phyloP scores from a whole-genome alignment of 768 basidiomycete genomes.

The Phaeolepiota aurea region DNA sequence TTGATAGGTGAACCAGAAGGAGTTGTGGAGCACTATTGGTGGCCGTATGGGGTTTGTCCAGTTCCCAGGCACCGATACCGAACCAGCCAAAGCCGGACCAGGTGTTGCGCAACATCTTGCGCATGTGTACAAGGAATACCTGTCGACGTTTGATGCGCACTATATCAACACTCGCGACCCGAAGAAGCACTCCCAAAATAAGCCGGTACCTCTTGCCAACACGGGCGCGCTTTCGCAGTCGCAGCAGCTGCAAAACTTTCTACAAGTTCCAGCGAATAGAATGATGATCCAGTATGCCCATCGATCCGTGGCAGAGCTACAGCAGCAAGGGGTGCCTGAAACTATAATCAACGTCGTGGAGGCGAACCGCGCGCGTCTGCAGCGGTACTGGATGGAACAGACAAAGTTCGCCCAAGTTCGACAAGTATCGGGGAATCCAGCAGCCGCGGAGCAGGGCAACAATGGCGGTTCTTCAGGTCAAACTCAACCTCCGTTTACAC shows the following conservation, averaged over 20 bases:
- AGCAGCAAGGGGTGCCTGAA: slow-evolving; percentile 38
- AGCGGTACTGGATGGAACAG: slow-evolving; percentile 30
- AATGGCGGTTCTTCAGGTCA: not conserved
- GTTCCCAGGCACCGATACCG: slow-evolving; percentile 51
- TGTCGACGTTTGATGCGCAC: slow-evolving; percentile 46
- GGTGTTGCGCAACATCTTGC: slow-evolving; percentile 52
- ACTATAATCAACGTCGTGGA: slow-evolving; percentile 51
- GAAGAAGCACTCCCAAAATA: slow-evolving; percentile 11
- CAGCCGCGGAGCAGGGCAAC: slow-evolving; percentile 1
- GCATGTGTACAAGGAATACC: slow-evolving; percentile 51
- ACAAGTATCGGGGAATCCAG: not conserved
- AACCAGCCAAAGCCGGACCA: slow-evolving; percentile 57
- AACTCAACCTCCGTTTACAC: not conserved
- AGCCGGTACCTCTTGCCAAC: not conserved
- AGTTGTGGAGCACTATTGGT: slow-evolving; percentile 59
- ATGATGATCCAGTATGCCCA: slow-evolving; percentile 40
- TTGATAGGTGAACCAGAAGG: slow-evolving; percentile 43
- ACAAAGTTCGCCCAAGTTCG: slow-evolving; percentile 23
- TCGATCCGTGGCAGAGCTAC: slow-evolving; percentile 41
- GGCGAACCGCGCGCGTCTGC: slow-evolving; percentile 36
- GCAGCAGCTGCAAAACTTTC: not conserved
- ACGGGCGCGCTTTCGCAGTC: not conserved
- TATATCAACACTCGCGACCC: slow-evolving; percentile 38
- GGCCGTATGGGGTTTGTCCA: slow-evolving; percentile 60
- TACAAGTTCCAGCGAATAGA: slow-evolving; percentile 30